Conservation (phyloP, 2,329 filamentous ascomycete genomes). For the Arthrobotrys entomopaga region DNA sequence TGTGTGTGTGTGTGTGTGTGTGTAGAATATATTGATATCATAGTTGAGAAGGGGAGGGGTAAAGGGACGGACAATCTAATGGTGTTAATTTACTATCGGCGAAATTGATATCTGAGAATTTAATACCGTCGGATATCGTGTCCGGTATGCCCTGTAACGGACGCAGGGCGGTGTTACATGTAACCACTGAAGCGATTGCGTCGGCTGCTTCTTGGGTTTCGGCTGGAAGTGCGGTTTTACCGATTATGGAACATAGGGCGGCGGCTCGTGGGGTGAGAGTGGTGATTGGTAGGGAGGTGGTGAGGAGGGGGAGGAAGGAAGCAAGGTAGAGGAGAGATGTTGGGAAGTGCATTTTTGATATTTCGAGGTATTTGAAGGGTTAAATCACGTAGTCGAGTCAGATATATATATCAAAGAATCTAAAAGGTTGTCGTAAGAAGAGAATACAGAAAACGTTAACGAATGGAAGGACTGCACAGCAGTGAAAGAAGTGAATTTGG, state of each 20-base stretch:
- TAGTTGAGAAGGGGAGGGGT: neutral
- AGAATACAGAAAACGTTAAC: slow-evolving; percentile 11
- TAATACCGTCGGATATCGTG: slow-evolving; percentile 66
- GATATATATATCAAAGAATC: slow-evolving; percentile 4
- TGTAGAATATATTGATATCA: no score
- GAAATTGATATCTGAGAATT: slow-evolving; percentile 70
- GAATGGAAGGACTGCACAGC: slow-evolving; percentile 28
- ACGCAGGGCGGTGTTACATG: slow-evolving; percentile 65
- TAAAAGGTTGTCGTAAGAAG: neutral
- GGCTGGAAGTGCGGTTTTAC: slow-evolving; percentile 63
- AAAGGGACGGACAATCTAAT: slow-evolving; percentile 62
- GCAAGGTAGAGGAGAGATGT: slow-evolving; percentile 17
- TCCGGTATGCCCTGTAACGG: slow-evolving; percentile 70
- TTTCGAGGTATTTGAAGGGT: no score
- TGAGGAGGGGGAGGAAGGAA: slow-evolving; percentile 31
- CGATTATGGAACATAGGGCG: slow-evolving; percentile 36
- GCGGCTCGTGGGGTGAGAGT: slow-evolving; percentile 29
- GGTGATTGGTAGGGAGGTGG: slow-evolving; percentile 26
- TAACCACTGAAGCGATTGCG: slow-evolving; percentile 64
- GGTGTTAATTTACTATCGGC: slow-evolving; percentile 65
- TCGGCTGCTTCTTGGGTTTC: slow-evolving; percentile 65
- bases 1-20: no score
- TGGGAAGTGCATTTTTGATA: slow-evolving; percentile 39
- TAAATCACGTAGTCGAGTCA: neutral
- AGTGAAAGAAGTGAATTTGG: slow-evolving; percentile 32